These are phyloP conservation scores for Solanum paucissectum DNA, from an alignment of 257 asterid species.

Conservation along the genomic window DNA sequence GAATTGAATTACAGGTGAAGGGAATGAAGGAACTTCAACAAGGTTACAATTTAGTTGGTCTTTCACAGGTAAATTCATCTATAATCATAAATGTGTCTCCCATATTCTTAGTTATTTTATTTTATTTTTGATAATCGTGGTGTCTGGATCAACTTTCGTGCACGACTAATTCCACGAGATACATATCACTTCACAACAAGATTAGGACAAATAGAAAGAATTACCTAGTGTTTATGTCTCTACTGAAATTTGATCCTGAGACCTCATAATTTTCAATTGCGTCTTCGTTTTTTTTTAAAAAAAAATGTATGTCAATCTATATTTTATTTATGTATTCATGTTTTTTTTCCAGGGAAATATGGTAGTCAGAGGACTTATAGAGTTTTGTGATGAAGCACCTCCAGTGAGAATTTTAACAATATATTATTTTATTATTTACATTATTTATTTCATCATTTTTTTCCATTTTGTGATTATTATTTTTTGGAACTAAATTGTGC, in stretches of 20 bases:
- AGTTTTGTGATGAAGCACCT: conserved; percentile 19
- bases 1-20: conserved; percentile 7
- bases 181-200: no score
- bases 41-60: conserved; percentile 19
- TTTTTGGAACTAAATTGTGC: not conserved
- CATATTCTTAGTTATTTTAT: no score
- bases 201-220: rapidly evolving
- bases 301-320: no score
- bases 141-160: no score
- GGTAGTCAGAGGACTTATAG: conserved; percentile 14
- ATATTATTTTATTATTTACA: not conserved
- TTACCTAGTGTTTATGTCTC: no score
- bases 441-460: not conserved
- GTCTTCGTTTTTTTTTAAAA: no score
- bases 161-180: not conserved
- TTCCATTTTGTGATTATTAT: not conserved
- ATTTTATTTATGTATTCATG: not conserved
- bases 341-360: conserved; percentile 6
- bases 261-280: not conserved
- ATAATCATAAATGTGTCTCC: not conserved
- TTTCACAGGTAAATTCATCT: conserved; percentile 14
- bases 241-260: no score
- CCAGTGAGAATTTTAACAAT: conserved; percentile 1
- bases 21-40: conserved; percentile 1
- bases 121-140: no score